Conservation (phyloP, 2,329 filamentous ascomycete species). For the Exserohilum rostratum region DNA sequence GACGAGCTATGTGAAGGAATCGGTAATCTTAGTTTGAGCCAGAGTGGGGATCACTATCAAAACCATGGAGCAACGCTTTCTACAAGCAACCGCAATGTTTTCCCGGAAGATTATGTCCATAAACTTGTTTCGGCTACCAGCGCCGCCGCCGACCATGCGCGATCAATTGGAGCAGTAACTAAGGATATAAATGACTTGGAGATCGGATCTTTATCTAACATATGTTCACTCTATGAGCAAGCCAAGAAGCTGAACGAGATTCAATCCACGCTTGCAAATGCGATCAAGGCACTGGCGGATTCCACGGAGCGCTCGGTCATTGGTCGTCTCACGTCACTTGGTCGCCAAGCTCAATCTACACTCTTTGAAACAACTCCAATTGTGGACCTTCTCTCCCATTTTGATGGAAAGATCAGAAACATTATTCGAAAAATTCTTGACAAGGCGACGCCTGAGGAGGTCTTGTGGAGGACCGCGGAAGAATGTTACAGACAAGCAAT, state of each 20-base stretch:
- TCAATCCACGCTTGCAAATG: not conserved
- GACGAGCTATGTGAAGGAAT: not conserved
- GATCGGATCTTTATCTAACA: not conserved
- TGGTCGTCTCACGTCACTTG: not conserved
- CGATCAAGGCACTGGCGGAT: not conserved
- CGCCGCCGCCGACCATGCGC: not conserved
- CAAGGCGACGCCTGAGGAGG: not conserved
- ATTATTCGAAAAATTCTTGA: not conserved
- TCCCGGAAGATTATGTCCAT: too few species aligned
- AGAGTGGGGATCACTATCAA: not conserved
- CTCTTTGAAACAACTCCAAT: not conserved
- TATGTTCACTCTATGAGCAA: not conserved
- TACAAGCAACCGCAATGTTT: not conserved
- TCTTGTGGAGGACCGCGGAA: not conserved
- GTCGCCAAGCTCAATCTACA: too few species aligned
- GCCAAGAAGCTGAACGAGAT: not conserved
- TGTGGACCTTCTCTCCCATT: not conserved
- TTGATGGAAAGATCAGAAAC: not conserved
- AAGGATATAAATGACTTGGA: not conserved
- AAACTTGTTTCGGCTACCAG: too few species aligned
- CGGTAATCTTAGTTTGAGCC: not conserved
- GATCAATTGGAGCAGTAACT: not conserved
- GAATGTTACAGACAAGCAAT: not conserved
- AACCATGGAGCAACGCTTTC: not conserved
- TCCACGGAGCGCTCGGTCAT: not conserved